phyloP scores from a whole-genome alignment of 2,329 filamentous ascomycete species.

The Xylariaceae sp. region DNA sequence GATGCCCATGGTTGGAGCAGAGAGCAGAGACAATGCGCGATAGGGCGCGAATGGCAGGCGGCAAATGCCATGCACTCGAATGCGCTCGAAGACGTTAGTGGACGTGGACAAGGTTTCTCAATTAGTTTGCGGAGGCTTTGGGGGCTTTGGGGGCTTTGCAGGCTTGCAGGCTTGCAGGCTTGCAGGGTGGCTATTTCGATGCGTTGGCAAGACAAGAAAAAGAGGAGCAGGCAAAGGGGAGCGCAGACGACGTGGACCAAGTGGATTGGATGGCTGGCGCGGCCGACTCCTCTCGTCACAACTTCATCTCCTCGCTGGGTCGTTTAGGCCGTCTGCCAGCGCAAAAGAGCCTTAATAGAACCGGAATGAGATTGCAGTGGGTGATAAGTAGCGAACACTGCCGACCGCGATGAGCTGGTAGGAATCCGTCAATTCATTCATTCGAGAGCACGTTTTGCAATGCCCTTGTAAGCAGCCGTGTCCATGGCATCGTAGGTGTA shows the following conservation, averaged over 20 bases:
- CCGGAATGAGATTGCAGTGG: neutral
- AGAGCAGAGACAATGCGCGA: conserved; percentile 10
- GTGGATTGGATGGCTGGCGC: conserved; percentile 21
- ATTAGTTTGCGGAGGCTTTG: conserved; percentile 12
- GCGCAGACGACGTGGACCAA: conserved; percentile 35
- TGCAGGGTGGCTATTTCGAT: conserved; percentile 24
- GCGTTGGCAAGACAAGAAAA: conserved; percentile 23
- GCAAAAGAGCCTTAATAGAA: conserved; percentile 2
- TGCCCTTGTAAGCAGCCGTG: no score
- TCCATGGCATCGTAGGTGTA: neutral
- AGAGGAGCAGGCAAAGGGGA: conserved; percentile 21
- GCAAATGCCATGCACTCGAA: conserved; percentile 2
- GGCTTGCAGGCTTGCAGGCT: no score
- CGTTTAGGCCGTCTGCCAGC: conserved; percentile 14
- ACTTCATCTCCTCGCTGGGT: conserved; percentile 7
- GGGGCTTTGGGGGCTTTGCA: conserved; percentile 12
- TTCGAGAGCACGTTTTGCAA: neutral
- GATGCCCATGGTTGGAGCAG: conserved; percentile 11
- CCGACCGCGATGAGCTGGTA: neutral
- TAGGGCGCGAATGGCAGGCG: conserved; percentile 10
- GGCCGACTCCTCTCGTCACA: conserved; percentile 23
- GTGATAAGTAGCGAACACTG: conserved; percentile 4
- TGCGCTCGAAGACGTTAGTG: conserved; percentile 2
- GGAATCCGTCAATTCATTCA: neutral
- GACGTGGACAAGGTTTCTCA: conserved; percentile 12